Conservation (phyloP, 208 protist genomes). For the Leishmania turanica region DNA sequence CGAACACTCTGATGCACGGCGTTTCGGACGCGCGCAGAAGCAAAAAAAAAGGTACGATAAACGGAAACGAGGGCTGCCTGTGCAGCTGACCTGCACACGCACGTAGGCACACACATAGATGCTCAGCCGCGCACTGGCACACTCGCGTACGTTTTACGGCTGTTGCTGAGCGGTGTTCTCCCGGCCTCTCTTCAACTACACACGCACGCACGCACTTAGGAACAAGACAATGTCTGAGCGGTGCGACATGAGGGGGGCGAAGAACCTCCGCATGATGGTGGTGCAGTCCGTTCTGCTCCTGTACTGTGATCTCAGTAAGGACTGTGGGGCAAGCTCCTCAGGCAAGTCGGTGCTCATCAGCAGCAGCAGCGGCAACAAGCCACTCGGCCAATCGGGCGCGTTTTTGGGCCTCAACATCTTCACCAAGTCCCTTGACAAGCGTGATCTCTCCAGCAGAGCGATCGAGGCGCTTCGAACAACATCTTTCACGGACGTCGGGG, state of each 20-base stretch:
- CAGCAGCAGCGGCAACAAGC: conserved; percentile 75
- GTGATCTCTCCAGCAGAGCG: conserved; percentile 31
- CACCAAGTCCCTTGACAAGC: conserved; percentile 47
- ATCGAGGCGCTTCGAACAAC: conserved; percentile 32
- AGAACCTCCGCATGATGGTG: conserved; percentile 61
- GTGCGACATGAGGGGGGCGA: conserved; percentile 36
- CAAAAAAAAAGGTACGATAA: neutral
- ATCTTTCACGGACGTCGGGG: conserved; percentile 44
- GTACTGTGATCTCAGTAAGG: conserved; percentile 62
- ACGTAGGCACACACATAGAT: neutral
- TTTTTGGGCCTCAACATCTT: conserved; percentile 85
- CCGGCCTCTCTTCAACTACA: neutral
- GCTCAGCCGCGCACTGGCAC: neutral
- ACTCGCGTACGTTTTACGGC: neutral
- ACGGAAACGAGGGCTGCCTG: neutral
- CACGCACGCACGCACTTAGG: neutral
- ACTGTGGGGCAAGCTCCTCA: conserved; percentile 57
- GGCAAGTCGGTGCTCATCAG: conserved; percentile 79
- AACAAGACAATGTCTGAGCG: conserved; percentile 5
- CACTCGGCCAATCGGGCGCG: conserved; percentile 67
- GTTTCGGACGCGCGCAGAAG: neutral
- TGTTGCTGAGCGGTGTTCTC: neutral
- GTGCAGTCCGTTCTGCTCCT: conserved; percentile 44
- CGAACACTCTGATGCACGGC: neutral
- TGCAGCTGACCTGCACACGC: neutral